Evolutionary conservation across 352 stramenopile genomes (phyloP).

Genomic region (Globisporangium spiculum): DNA sequence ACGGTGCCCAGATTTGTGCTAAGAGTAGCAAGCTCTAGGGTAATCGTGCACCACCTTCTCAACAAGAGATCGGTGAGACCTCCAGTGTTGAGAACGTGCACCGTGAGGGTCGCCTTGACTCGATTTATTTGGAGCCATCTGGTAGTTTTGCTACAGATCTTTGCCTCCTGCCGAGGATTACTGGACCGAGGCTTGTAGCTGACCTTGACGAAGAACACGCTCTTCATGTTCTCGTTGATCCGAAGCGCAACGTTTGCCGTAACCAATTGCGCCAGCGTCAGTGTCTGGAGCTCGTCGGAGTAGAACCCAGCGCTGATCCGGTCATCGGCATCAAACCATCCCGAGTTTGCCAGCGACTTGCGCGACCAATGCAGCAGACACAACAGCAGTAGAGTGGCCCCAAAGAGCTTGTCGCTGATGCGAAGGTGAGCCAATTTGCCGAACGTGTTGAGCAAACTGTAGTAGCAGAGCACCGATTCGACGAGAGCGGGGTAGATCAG

Average conservation of each 20-base stretch:
- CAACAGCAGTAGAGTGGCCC: not conserved
- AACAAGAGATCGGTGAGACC: not conserved
- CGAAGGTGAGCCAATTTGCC: not conserved
- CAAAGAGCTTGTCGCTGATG: not conserved
- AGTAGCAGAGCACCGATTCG: not conserved
- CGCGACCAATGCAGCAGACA: not conserved
- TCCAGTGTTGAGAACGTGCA: not conserved
- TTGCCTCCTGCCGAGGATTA: not conserved
- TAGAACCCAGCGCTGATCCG: not conserved
- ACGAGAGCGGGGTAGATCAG: not conserved
- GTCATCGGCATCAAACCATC: not conserved
- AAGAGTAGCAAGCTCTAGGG: not conserved
- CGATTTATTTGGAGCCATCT: not conserved
- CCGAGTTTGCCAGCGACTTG: not conserved
- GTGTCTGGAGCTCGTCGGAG: not conserved
- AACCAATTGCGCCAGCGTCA: not conserved
- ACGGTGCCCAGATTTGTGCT: not conserved
- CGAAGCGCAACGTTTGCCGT: not conserved
- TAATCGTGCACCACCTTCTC: not conserved
- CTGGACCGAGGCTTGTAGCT: not conserved
- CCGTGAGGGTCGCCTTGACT: not conserved
- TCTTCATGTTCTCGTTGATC: not conserved
- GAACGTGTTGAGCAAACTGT: not conserved
- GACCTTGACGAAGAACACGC: not conserved
- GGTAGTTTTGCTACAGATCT: not conserved